These are phyloP conservation scores for Candida sp. DNA, from an alignment of 1,139 yeast genomes.

Conservation along the genomic window DNA sequence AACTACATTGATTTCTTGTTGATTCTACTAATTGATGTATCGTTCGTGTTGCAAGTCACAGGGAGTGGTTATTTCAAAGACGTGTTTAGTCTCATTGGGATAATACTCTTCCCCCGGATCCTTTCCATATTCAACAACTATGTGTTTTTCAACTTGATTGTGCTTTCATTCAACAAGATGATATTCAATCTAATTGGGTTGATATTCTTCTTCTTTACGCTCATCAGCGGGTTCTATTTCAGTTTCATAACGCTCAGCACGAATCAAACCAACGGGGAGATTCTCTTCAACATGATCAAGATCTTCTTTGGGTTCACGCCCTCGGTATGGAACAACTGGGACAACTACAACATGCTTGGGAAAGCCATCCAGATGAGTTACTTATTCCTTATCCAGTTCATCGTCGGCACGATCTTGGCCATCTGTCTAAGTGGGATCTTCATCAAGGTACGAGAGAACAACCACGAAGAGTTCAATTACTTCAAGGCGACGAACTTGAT, in stretches of 20 bases:
- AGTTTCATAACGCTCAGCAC: conserved; percentile 57
- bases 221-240: conserved; percentile 63
- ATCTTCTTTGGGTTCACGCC: conserved; percentile 68
- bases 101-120: conserved; percentile 57
- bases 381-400: conserved; percentile 60
- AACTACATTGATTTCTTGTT: conserved; percentile 42
- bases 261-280: conserved; percentile 47
- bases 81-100: conserved; percentile 51
- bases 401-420: conserved; percentile 61
- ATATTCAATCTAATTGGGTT: conserved; percentile 58
- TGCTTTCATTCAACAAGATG: conserved; percentile 58
- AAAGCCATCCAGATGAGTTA: conserved; percentile 54
- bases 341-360: conserved; percentile 53
- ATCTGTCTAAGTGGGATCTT: conserved; percentile 56
- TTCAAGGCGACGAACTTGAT: conserved; percentile 44
- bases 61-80: conserved; percentile 27
- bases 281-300: conserved; percentile 59
- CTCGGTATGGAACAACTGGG: conserved; percentile 67
- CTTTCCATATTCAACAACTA: conserved; percentile 59
- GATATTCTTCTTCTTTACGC: conserved; percentile 51
- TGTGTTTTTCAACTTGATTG: conserved; percentile 56
- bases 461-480: conserved; percentile 46
- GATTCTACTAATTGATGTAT: conserved; percentile 32
- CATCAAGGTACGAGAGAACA: conserved; percentile 40
- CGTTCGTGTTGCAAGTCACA: conserved; percentile 26